Evolutionary conservation across 2,329 filamentous ascomycete genomes (phyloP).

Genomic region (Thielaviopsis musarum): DNA sequence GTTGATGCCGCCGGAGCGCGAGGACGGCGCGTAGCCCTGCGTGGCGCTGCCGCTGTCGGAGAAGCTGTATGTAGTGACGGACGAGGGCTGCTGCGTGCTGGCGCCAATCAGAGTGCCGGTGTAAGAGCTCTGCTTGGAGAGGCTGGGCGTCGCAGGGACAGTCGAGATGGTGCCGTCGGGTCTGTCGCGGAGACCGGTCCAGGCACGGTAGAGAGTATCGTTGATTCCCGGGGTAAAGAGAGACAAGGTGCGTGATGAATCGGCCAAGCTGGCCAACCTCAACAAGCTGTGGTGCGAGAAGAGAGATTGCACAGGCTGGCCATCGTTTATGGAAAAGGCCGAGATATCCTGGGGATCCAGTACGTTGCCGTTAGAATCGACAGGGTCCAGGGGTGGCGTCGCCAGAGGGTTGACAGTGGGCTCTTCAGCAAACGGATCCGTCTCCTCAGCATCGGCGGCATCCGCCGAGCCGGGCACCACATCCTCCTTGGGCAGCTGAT

Average conservation of each 20-base stretch:
- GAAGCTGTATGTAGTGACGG: conserved; percentile 52
- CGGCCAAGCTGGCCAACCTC: conserved; percentile 62
- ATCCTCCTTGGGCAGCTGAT: conserved; percentile 55
- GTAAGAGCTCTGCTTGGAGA: conserved; percentile 48
- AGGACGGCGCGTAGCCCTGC: conserved; percentile 38
- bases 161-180: conserved; percentile 33
- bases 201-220: conserved; percentile 82
- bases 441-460: conserved; percentile 25
- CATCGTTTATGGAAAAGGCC: conserved; percentile 59
- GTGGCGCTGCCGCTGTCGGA: conserved; percentile 51
- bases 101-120: neutral
- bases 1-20: conserved; percentile 31
- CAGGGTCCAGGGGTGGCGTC: conserved; percentile 63
- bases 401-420: conserved; percentile 62
- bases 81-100: conserved; percentile 17
- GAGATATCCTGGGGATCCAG: conserved; percentile 61
- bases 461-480: neutral
- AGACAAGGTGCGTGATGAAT: conserved; percentile 80
- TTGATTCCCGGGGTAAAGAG: conserved; percentile 81
- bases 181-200: conserved; percentile 64
- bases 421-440: conserved; percentile 26
- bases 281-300: conserved; percentile 93
- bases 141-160: conserved; percentile 25
- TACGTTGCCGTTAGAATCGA: conserved; percentile 64
- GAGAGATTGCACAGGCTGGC: conserved; percentile 66